Evolutionary conservation across 2,329 filamentous ascomycete species (phyloP), one percentile per base, ranked within the genome.

Genomic region (Fusarium oligoseptatum): DNA sequence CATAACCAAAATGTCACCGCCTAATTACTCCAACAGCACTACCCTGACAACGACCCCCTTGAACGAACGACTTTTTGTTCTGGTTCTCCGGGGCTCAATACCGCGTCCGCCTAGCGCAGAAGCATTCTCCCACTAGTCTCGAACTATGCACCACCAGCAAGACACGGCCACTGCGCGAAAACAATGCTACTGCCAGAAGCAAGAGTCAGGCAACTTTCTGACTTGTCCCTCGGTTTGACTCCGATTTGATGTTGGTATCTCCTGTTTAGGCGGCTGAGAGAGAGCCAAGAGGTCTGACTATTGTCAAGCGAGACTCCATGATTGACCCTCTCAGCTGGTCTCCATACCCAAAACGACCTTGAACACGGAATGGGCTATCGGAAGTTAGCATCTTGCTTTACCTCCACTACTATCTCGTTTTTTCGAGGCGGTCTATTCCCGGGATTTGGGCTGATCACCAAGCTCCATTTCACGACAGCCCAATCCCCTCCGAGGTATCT

Each of bases 61-160:
- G 50, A 57, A 65, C 56, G 60, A 74, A 58, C 22, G 68, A 48
- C 68, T 61, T 75, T 60, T 64, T 43, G 58, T 60, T 68, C 73
- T 68, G 57, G 56, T 24, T 66, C 61, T 58, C 67, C 73, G 73
- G 73, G 60, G 70, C 70, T 66, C 45, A 52, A 15, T 73, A 64
- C 73, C 70, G 67, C 48, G 52, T 68, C 73, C 73, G 70, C 67
- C 73, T 75, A 75, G 73, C 70, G 70, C 58, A 43, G 29, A 64
- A 68, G 32, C 52, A 56, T 64, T 65, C 50, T 66, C 45, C 67
- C 64, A 41, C 70, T 75, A 76, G 50, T 58, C 45, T 43, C 45
- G 37, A 45, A 60, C 41, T 52, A 65, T 71, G 63, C 41, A 67
- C 66, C 70, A 57, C 50, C 56, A 62, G 55, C 39, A 48, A 24